Base-by-base conservation (phyloP, 2,329 filamentous ascomycete genomes). In the Aureobasidium sp. region DNA sequence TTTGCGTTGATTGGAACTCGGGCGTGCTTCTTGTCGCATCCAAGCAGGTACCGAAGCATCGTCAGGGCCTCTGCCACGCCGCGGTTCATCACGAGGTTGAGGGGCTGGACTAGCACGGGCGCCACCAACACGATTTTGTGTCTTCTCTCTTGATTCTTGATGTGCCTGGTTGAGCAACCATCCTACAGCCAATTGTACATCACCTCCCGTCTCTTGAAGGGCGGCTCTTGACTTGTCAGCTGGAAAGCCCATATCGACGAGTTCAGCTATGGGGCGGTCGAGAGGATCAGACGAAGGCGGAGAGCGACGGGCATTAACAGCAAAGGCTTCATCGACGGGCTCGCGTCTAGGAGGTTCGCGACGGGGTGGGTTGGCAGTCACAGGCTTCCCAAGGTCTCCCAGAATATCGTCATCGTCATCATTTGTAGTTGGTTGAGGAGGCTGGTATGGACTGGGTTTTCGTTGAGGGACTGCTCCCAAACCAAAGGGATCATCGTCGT, bases 211-310 rank as follows among this genome's bases (percentile, higher is more conserved):
- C 68, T 91, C 88, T 11, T 85, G 85, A 44, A 99, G 76, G 5
- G 91, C 94, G 64, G 87, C 81, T 59, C 83, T 82, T n/a, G 94
- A 88, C 69, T 91, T 91, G 62, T 96, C 90, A 0, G 86, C 82
- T 0, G 90, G 85, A 68, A 99, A 99, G 0, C 94, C 94, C 84
- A 97, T 97, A 67, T 97, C 93, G 3, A 97, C 85, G 30, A 99
- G 78, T 72, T 97, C 91, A 10, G 90, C 90, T 30, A 97, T 84
- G 10, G 91, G 90, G 66, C 83, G 85, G 69, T 96, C 91, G 62
- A 88, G 86, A 1, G 84, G 85, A 67, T 77, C 77, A 2, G 53
- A 47, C 3, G 53, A 27, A 1, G 53, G n/a, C 10, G 39, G 44
- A 16, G 36, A 34, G 69, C 34, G 60, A 37, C 51, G 49, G 5